Evolutionary conservation across 805 yeast genomes (phyloP).

Genomic region (Scheffersomyces ergatensis): DNA sequence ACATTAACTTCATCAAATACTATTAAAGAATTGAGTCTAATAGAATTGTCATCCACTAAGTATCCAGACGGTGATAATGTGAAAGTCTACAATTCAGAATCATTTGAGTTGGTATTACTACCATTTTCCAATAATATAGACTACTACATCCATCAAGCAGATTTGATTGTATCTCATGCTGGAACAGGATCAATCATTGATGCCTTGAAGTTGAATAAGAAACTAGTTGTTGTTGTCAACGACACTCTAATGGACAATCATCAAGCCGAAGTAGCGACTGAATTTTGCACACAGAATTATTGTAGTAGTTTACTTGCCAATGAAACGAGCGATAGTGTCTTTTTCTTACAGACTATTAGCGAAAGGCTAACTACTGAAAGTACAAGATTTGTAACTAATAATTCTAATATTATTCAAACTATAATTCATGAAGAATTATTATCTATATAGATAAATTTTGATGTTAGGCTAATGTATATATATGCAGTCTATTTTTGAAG

Average conservation of each 20-base stretch:
- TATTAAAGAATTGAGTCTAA: conserved; percentile 1
- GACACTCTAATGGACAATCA: conserved; percentile 80
- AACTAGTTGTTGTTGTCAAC: conserved; percentile 70
- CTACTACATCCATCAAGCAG: conserved; percentile 41
- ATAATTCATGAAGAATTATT: conserved; percentile 6
- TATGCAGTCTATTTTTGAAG: no score
- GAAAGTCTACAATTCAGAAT: conserved; percentile 1
- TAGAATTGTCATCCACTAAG: neutral
- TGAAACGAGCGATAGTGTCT: neutral
- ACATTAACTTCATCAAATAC: conserved; percentile 11
- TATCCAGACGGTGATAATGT: neutral
- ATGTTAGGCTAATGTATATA: no score
- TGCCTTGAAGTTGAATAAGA: conserved; percentile 53
- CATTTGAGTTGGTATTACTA: conserved; percentile 19
- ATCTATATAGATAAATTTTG: neutral
- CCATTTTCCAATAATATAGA: conserved; percentile 25
- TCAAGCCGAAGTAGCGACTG: conserved; percentile 68
- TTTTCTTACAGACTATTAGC: neutral
- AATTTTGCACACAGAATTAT: conserved; percentile 6
- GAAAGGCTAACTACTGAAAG: neutral
- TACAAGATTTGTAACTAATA: neutral
- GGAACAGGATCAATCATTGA: conserved; percentile 91
- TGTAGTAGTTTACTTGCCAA: conserved; percentile 3
- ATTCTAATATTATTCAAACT: neutral
- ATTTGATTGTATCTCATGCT: conserved; percentile 82